Evolutionary conservation across 2,329 filamentous ascomycete genomes (phyloP), one percentile per base, ranked within the genome.

Genomic region (Talaromyces sp.): DNA sequence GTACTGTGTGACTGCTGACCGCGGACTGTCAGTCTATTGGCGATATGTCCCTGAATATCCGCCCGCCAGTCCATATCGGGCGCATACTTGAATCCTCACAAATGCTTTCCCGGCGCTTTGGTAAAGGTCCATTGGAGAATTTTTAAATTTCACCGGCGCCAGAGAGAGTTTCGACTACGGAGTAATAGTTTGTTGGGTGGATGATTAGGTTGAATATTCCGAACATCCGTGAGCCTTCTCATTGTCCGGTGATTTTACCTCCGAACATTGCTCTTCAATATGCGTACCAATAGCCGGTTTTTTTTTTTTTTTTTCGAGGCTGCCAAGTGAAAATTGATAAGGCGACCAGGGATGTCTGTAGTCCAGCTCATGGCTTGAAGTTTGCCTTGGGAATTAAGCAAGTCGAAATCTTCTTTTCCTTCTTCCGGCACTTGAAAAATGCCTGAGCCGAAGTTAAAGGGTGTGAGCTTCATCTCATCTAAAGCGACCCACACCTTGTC

Each of bases 101-200:
- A 61, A 47, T 15, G 19, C 38, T 60, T 31, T 34, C 36, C 58
- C 58, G 43, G 29, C 58, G 59, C 59, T 53, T 47, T 40, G 43
- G 43, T 51, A 56, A 27, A 61, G 59, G 38, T 40, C 29, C 43
- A 61, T 49, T 53, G 59, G 27, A n/a, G 22, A 51, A 10, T 27
- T 40, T 59, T 51, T 51, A 36, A 25, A 56, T 56, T 61, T 38
- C 34, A 34, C 45, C 43, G 59, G 59, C n/a, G 29, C 45, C 49
- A 45, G 51, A 8, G 27, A 56, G 43, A 43, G 43, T 63, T 63
- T 51, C 8, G 61, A 38, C 49, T 45, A 56, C 61, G 61, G 61
- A 63, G 61, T 63, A 54, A 63, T 63, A 63, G 61, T 56, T 63
- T 63, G 61, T 45, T 45, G 15, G 5, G 43, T 22, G n/a, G 45